phyloP scores from a whole-genome alignment of 2,329 filamentous ascomycete species.

The Sporothrix variecibatus region DNA sequence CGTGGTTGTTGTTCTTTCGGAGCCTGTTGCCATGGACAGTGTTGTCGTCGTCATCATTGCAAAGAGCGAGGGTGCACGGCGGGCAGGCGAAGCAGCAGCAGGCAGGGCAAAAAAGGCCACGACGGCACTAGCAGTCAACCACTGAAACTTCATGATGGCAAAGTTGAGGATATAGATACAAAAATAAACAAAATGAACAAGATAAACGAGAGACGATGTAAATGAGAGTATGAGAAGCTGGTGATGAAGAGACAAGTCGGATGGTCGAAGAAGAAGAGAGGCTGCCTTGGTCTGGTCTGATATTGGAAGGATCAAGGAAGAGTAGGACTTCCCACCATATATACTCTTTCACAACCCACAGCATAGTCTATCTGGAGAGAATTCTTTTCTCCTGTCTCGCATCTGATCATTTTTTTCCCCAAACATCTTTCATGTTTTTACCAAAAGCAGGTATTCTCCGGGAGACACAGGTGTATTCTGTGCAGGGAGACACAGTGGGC shows the following conservation, averaged over 20 bases:
- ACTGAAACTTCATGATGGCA: slow-evolving; percentile 17
- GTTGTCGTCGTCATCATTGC: not conserved
- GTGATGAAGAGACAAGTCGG: not conserved
- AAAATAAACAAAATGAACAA: not conserved
- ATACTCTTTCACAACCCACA: not conserved
- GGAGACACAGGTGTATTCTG: not conserved
- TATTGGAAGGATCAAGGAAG: not conserved
- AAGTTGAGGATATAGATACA: not conserved
- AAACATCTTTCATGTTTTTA: not conserved
- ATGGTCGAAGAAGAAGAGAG: not conserved
- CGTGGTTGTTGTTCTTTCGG: not conserved
- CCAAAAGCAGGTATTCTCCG: not conserved
- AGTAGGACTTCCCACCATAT: not conserved
- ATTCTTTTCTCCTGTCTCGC: not conserved
- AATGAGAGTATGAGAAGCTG: not conserved
- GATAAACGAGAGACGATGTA: not conserved
- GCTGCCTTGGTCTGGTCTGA: not conserved
- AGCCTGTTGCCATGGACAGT: not conserved
- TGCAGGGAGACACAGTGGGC: not conserved
- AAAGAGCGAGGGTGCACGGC: slow-evolving; percentile 3
- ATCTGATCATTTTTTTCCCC: no score
- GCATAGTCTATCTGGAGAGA: not conserved
- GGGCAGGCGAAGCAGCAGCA: slow-evolving; percentile 10
- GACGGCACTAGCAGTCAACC: not conserved
- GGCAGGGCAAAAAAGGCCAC: not conserved